Evolutionary conservation across 192 early-diverging fungal genomes (phyloP).

Genomic region (Rhizophagus clarus): DNA sequence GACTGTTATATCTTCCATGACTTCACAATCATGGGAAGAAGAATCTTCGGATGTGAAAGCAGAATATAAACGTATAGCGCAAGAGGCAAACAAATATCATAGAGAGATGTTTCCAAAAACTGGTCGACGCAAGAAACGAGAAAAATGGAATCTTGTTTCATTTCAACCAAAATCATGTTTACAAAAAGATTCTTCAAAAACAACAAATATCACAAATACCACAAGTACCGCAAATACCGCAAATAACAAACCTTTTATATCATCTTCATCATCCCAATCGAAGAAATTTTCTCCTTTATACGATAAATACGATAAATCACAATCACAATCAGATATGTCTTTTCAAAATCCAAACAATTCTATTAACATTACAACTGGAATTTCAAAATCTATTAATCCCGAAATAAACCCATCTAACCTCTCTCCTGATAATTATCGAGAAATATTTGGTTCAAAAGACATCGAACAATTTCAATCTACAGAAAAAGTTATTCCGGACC

Average conservation of each 20-base stretch:
- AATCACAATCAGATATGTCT: too few species aligned
- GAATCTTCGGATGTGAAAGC: background rate
- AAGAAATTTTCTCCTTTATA: background rate
- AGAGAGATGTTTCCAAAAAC: background rate
- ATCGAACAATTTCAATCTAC: background rate
- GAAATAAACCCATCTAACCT: background rate
- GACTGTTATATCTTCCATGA: conserved; percentile 15
- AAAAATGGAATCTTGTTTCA: background rate
- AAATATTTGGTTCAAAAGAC: background rate
- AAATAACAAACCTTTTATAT: background rate
- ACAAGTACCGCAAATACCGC: background rate
- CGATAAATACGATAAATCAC: too few species aligned
- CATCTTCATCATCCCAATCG: background rate
- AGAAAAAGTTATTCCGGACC: background rate
- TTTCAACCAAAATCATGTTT: background rate
- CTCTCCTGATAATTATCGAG: background rate
- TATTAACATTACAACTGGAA: background rate
- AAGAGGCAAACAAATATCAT: conserved; percentile 8
- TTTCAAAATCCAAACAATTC: background rate
- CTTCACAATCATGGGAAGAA: conserved; percentile 4
- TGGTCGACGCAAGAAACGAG: background rate
- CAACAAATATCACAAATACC: background rate
- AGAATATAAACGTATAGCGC: background rate
- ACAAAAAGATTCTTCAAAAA: background rate
- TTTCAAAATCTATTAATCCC: background rate